Evolutionary conservation across 1,139 yeast species (phyloP).

Genomic region (Groenewaldozyma auringiensis): DNA sequence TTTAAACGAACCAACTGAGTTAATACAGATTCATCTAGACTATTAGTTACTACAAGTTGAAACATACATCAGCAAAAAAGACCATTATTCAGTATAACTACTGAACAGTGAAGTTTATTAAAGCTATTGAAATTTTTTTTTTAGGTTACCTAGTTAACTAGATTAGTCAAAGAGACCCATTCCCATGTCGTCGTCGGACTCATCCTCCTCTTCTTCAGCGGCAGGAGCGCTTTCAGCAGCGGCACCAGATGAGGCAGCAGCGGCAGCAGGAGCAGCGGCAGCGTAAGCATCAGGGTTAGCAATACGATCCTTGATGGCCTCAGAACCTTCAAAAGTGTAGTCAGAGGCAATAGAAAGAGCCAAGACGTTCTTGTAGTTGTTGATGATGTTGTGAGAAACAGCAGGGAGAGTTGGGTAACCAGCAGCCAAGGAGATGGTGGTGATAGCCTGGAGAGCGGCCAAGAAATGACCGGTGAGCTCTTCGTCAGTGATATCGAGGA

Average conservation of each 20-base stretch:
- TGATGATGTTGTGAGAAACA: constrained; percentile 97
- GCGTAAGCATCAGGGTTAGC: constrained; percentile 99
- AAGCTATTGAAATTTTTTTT: too few species aligned
- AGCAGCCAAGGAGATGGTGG: constrained; percentile 93
- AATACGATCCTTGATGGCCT: constrained; percentile 97
- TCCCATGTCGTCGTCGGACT: constrained; percentile 85
- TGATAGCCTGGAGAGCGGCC: constrained; percentile 86
- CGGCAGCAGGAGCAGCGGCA: constrained; percentile 86
- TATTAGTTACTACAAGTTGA: too few species aligned
- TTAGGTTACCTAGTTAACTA: not conserved
- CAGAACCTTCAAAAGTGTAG: constrained; percentile 98
- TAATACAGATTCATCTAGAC: too few species aligned
- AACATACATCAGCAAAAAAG: too few species aligned
- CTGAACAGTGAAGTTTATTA: too few species aligned
- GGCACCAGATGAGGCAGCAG: constrained; percentile 56
- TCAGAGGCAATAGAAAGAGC: constrained; percentile 97
- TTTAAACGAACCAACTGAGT: too few species aligned
- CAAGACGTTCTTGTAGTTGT: constrained; percentile 98
- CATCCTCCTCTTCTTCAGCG: constrained; percentile 71
- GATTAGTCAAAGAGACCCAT: constrained; percentile 96
- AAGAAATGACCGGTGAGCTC: constrained; percentile 90
- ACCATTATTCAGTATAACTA: too few species aligned
- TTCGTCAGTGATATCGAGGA: constrained; percentile 97
- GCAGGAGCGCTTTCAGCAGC: constrained; percentile 67
- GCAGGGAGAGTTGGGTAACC: constrained; percentile 99